phyloP scores from a whole-genome alignment of 2,329 filamentous ascomycete genomes.

The Beauveria varroae region DNA sequence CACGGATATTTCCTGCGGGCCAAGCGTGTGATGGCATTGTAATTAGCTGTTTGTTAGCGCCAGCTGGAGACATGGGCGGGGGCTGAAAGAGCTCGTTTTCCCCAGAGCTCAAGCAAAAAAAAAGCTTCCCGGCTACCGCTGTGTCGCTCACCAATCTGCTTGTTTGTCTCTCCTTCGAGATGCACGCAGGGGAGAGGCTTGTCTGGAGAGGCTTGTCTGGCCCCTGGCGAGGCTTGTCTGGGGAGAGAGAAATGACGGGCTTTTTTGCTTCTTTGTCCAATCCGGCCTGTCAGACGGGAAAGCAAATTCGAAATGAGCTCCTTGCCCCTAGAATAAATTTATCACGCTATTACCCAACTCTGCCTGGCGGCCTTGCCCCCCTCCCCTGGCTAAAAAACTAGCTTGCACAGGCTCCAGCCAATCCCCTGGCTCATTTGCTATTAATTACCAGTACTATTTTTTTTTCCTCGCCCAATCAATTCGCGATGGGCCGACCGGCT shows the following conservation, averaged over 20 bases:
- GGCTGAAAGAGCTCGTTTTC: neutral
- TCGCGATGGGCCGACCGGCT: neutral
- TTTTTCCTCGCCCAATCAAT: neutral
- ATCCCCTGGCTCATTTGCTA: slow-evolving; percentile 1
- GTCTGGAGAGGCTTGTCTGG: no score
- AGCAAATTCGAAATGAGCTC: neutral
- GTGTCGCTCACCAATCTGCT: neutral
- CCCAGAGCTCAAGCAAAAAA: neutral
- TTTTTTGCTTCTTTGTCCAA: no score
- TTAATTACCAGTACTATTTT: no score
- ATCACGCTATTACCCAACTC: neutral
- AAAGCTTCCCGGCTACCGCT: no score
- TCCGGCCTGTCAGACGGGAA: neutral
- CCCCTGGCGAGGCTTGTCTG: no score
- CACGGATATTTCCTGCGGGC: neutral
- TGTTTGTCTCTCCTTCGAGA: neutral
- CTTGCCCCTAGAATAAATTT: no score
- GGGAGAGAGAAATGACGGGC: no score
- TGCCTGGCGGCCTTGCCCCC: neutral
- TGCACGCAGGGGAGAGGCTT: no score
- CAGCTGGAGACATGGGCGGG: neutral
- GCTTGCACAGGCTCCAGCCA: neutral
- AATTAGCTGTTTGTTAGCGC: neutral
- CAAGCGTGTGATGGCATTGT: neutral
- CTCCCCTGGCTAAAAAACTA: no score